Evolutionary conservation across 768 basidiomycete species (phyloP).

Genomic region (Psilocybe cyanescens): DNA sequence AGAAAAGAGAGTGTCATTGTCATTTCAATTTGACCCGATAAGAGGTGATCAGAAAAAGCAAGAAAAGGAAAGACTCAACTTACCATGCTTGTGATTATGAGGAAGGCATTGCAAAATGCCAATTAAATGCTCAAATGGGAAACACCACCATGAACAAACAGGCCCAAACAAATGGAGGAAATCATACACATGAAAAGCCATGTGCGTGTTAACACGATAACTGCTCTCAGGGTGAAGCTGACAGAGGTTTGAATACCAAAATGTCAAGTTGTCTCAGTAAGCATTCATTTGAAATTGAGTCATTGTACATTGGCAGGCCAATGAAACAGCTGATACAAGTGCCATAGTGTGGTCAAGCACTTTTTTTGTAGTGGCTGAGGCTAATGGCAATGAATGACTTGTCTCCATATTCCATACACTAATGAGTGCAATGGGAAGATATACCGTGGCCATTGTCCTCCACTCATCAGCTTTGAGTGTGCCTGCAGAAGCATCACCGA

Average conservation of each 20-base stretch:
- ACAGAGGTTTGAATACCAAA: constrained; percentile 33
- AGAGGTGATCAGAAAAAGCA: constrained; percentile 11
- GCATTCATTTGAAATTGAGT: not conserved
- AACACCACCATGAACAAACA: constrained; percentile 38
- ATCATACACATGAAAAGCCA: constrained; percentile 39
- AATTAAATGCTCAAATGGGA: constrained; percentile 39
- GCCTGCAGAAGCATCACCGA: constrained; percentile 25
- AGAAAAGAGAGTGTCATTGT: constrained; percentile 19
- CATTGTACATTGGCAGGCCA: not conserved
- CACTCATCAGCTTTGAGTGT: constrained; percentile 41
- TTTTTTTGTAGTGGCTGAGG: constrained; percentile 16
- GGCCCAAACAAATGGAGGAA: constrained; percentile 37
- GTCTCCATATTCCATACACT: constrained; percentile 37
- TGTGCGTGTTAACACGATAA: constrained; percentile 40
- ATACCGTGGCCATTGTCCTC: constrained; percentile 32
- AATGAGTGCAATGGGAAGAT: constrained; percentile 17
- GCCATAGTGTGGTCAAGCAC: constrained; percentile 26
- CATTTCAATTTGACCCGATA: constrained; percentile 23
- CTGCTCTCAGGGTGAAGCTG: constrained; percentile 32
- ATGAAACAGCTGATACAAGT: constrained; percentile 10
- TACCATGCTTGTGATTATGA: constrained; percentile 20
- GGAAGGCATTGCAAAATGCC: constrained; percentile 7
- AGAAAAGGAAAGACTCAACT: constrained; percentile 18
- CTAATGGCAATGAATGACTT: not conserved
- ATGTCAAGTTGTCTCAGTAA: not conserved